Conservation (phyloP, 768 basidiomycete genomes). For the Trametes cingulata region DNA sequence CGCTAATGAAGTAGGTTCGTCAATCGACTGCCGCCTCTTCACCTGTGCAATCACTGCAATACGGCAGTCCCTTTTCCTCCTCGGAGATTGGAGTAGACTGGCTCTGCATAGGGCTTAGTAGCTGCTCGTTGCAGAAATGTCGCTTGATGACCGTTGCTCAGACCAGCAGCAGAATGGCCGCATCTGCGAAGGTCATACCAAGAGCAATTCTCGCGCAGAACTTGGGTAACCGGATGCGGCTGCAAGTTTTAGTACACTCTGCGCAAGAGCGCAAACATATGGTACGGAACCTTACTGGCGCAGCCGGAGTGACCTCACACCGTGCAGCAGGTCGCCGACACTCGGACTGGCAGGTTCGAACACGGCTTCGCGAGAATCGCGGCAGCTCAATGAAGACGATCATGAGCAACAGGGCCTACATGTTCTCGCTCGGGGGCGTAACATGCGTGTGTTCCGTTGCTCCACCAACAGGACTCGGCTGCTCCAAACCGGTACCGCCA, state of each 20-base stretch:
- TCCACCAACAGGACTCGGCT: neutral
- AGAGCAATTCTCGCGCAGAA: neutral
- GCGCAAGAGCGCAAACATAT: neutral
- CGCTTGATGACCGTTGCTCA: neutral
- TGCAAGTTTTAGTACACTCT: too few relatives aligned
- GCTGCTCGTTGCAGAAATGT: neutral
- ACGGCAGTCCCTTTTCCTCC: conserved; percentile 5
- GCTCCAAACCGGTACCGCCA: neutral
- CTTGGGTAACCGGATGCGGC: neutral
- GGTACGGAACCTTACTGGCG: neutral
- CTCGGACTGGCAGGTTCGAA: neutral
- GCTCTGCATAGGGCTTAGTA: neutral
- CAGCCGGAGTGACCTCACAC: neutral
- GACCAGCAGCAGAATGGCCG: conserved; percentile 9
- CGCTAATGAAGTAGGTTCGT: neutral
- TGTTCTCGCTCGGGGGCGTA: neutral
- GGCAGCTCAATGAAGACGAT: conserved; percentile 8
- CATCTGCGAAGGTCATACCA: neutral
- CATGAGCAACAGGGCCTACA: neutral
- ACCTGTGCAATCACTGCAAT: neutral
- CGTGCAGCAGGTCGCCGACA: neutral
- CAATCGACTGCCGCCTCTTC: neutral
- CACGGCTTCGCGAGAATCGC: neutral
- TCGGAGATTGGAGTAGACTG: neutral
- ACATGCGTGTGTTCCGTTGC: neutral